Evolutionary conservation across 495 filamentous ascomycete species (phyloP), one percentile per base, ranked within the genome.

Genomic region (Trichoderma reesei): DNA sequence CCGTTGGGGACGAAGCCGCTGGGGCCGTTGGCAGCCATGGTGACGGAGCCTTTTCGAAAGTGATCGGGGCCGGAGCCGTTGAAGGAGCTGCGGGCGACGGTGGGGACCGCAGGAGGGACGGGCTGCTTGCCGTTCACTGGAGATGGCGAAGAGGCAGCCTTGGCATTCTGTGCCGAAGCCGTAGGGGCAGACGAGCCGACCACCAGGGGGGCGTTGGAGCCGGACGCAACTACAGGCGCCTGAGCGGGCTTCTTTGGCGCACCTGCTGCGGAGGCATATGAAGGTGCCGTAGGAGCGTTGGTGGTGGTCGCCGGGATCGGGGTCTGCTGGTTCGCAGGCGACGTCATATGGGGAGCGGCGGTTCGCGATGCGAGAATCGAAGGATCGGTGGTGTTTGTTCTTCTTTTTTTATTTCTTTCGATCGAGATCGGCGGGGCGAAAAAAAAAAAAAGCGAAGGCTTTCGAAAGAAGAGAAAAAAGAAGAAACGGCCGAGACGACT

Each of bases 51-150:
- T 77, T 94, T 94, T 65, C 90, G 84, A 66, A 77, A 82, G 78
- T 97, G 92, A 66, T 93, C 88, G 51, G 51, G 51, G 64, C 75
- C 78, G 18, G 71, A 72, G 60, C 86, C 82, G 70, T 85, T 80
- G 60, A 81, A 73, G 71, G 85, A 78, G 66, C 79, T 85, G 69
- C 86, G 85, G 44, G 76, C 71, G 59, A 79, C 78, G 61, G 75
- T 70, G 63, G 84, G 84, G 68, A 91, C 83, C 65, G 87, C 89
- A 38, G 87, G 88, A 74, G 86, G 80, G 70, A 92, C 87, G 76
- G 82, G 76, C 10, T 82, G 83, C 76, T 88, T 86, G 82, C 89
- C 89, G 81, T 93, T 96, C 83, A 93, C 83, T 72, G 89, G 83
- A 79, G 89, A 87, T 70, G 83, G 81, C 60, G 51, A 34, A 14